These are phyloP conservation scores for Fraxinus nigra DNA, from an alignment of 305 asterid species.

Conservation along the genomic window DNA sequence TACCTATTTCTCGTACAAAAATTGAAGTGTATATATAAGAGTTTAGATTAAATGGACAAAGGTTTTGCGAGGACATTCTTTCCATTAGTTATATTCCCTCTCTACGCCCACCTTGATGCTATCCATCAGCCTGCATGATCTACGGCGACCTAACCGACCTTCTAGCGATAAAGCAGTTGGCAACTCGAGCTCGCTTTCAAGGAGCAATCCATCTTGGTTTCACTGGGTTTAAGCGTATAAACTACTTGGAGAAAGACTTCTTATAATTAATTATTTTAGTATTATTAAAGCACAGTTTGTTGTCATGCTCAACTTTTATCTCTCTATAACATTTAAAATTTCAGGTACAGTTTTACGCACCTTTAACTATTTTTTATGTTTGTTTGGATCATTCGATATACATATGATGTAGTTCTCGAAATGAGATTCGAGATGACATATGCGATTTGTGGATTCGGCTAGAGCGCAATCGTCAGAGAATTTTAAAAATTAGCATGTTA, in stretches of 20 bases:
- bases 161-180: neutral
- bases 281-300: neutral
- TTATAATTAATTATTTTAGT: neutral
- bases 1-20: neutral
- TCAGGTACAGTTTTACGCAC: conserved; percentile 47
- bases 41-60: neutral
- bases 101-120: neutral
- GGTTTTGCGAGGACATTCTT: neutral
- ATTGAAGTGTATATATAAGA: neutral
- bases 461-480: no score
- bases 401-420: no score
- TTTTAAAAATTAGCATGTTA: no score
- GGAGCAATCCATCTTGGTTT: neutral
- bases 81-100: neutral
- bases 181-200: neutral
- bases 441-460: no score
- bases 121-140: neutral
- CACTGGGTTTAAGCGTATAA: neutral
- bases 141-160: neutral
- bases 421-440: no score
- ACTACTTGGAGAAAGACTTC: neutral
- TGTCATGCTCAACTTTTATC: neutral
- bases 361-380: no score
- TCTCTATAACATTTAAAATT: neutral
- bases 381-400: no score